These are phyloP conservation scores for Trichoderma semiorbis DNA, from an alignment of 2,329 filamentous ascomycete genomes.

Conservation along the genomic window DNA sequence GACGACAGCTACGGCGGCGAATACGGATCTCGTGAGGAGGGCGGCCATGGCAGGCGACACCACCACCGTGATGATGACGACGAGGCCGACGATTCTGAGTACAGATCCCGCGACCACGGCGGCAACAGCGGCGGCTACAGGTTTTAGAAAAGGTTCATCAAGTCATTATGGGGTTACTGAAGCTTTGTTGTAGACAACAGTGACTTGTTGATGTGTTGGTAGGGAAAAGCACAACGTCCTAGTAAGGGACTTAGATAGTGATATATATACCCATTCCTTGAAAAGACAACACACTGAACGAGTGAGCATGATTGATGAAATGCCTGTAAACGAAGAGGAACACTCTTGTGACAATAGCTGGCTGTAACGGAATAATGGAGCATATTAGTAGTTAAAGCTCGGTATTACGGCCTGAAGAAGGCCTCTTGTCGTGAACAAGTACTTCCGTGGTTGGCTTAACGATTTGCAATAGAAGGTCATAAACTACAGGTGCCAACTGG, in stretches of 20 bases:
- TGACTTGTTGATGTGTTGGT: not conserved
- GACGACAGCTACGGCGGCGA: conserved; percentile 21
- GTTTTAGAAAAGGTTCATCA: not conserved
- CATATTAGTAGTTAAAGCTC: not conserved
- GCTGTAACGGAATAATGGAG: not conserved
- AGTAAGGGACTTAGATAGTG: not conserved
- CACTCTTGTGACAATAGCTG: not conserved
- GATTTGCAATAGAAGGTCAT: not conserved
- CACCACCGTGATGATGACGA: conserved; percentile 19
- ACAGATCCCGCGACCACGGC: conserved; percentile 28
- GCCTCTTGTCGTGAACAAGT: no score
- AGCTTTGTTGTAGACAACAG: not conserved
- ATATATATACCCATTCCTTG: not conserved
- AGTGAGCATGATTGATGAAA: not conserved
- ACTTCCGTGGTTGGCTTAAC: not conserved
- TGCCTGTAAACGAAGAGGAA: not conserved
- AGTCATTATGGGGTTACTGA: not conserved
- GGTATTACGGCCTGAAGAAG: not conserved
- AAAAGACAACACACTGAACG: not conserved
- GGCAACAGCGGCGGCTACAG: conserved; percentile 5
- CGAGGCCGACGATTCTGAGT: conserved; percentile 20
- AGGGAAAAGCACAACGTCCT: not conserved
- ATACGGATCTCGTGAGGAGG: conserved; percentile 20
- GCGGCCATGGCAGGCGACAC: conserved; percentile 16
- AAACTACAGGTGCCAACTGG: not conserved